A percentile compares a stretch with the other conserved stretches of the same genome.
These are phyloP conservation scores for Alternaria tenuissima DNA, from an alignment of 2,329 filamentous ascomycete species.

Conservation along the genomic window DNA sequence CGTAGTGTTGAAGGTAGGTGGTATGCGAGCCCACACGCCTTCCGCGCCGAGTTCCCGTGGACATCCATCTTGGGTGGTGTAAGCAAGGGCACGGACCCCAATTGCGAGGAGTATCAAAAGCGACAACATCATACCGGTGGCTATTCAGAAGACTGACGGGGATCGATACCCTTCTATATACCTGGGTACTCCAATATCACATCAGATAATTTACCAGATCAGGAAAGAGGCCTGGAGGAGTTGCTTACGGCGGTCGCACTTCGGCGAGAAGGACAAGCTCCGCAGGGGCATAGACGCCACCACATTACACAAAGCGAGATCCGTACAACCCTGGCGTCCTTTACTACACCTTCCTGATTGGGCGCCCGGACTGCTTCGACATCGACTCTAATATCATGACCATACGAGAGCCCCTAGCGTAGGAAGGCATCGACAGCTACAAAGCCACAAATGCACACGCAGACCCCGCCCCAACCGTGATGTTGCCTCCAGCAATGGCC, in stretches of 20 bases:
- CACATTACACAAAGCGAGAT: neutral
- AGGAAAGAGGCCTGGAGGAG: conserved; percentile 1
- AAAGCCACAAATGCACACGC: neutral
- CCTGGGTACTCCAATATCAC: neutral
- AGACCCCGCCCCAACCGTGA: too few species aligned
- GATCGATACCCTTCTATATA: neutral
- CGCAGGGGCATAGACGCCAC: neutral
- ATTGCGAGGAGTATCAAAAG: neutral
- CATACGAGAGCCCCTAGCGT: too few species aligned
- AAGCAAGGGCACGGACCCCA: neutral
- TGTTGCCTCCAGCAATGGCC: neutral
- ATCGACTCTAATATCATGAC: accelerated
- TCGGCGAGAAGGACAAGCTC: neutral
- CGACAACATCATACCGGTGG: neutral
- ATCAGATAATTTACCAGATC: neutral
- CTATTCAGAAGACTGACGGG: too few species aligned
- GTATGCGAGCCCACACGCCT: conserved; percentile 14
- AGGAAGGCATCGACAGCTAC: neutral
- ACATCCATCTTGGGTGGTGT: neutral
- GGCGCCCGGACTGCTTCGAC: neutral
- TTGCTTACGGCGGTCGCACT: neutral
- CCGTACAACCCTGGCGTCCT: neutral
- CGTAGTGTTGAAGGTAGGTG: conserved; percentile 3
- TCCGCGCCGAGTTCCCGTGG: conserved; percentile 4
- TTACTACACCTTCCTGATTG: neutral